Base-by-base conservation (phyloP, 2,329 filamentous ascomycete genomes). In the Penicillium sp. region DNA sequence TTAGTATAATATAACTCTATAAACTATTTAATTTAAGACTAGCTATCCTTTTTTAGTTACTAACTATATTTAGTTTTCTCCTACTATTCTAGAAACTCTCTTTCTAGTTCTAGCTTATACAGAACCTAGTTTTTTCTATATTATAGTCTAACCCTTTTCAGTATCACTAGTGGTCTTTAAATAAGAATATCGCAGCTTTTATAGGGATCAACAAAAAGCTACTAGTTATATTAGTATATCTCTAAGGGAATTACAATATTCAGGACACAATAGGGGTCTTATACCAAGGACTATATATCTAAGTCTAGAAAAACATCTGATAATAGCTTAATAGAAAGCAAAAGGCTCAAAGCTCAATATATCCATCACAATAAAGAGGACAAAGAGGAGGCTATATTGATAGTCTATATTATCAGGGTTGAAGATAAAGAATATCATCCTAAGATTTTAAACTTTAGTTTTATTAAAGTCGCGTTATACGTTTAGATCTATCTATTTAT, bases 41-140 rank as follows among this genome's bases (percentile, higher is more conserved):
- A n/a, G 26, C 26, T n/a, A 29, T 29, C 26, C 26, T n/a, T 29
- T 10, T 29, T 29, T n/a, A 29, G 13, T 14, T 29, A 7, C 26
- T 14, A n/a, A 14, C 26, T 14, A 10, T 29, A 29, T n/a, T 29
- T n/a, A 6, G 8, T 29, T 29, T 29, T 29, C 26, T 29, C 26
- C 13, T n/a, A 29, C 26, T n/a, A 29, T 29, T 29, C 26, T 29
- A 29, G 8, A 29, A 29, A 29, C 26, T 29, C 26, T 29, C 26
- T 29, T 14, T 29, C 26, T 29, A 29, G 8, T 11, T 29, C 13
- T 14, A 14, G 26, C 26, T 29, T n/a, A n/a, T 29, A 29, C 26
- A 29, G 26, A 14, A 29, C 13, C 13, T n/a, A 29, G 13, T 29
- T 29, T 29, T 29, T 29, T n/a, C 26, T 29, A n/a, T n/a, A 11